phyloP scores from a whole-genome alignment of 192 early-diverging fungal species.

The Umbelopsis vinacea region DNA sequence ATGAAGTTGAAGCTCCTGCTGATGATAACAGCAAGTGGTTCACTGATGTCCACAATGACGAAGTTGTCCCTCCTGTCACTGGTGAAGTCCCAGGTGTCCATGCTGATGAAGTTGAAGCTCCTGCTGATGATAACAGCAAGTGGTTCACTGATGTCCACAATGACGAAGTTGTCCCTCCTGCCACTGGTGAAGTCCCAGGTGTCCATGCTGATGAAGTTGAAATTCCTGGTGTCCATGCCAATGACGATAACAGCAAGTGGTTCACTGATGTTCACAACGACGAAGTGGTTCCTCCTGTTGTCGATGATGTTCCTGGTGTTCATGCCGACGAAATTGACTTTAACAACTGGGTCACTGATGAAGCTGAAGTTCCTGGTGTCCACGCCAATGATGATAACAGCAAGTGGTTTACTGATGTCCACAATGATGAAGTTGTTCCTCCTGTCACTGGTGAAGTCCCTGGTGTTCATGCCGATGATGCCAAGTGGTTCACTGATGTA shows the following conservation, averaged over 20 bases:
- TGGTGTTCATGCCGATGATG: not conserved
- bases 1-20: not conserved
- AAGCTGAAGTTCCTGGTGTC: not conserved
- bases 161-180: no score
- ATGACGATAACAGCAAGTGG: no score
- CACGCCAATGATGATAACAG: not conserved
- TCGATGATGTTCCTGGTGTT: not conserved
- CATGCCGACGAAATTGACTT: not conserved
- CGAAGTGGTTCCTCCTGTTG: not conserved
- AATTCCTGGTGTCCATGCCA: no score
- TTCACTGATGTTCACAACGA: not conserved
- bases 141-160: no score
- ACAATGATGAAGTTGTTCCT: not conserved
- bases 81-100: no score
- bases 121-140: no score
- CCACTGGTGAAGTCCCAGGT: no score
- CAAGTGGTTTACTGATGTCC: constrained; percentile 12
- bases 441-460: not conserved
- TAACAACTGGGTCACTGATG: not conserved
- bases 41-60: no score
- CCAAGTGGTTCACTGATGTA: not conserved
- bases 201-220: not conserved
- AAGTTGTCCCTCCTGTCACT: no score
- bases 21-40: not conserved
- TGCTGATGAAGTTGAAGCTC: no score